Evolutionary conservation across 805 yeast species (phyloP).

Genomic region (Cyberlindnera nakhonratchasimensis): DNA sequence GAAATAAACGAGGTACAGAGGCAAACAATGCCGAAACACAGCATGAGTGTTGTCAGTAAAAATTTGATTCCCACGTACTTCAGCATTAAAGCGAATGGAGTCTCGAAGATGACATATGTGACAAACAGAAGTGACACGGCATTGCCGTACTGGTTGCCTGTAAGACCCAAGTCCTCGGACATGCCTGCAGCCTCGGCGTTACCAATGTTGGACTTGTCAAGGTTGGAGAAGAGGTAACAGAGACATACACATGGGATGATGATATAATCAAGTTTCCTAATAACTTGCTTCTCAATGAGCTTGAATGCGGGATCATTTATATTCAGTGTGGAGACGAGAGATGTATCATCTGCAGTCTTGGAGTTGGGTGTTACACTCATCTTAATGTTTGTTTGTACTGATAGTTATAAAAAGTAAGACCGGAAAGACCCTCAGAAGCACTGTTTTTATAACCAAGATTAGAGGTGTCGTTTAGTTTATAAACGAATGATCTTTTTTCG

Average conservation of each 20-base stretch:
- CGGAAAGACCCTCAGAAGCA: no score
- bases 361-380: background rate
- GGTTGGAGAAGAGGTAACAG: slow-evolving; percentile 42
- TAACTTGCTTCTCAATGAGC: slow-evolving; percentile 32
- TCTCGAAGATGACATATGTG: slow-evolving; percentile 40
- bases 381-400: no score
- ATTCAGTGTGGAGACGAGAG: background rate
- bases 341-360: background rate
- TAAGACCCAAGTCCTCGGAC: slow-evolving; percentile 36
- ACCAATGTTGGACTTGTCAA: slow-evolving; percentile 58
- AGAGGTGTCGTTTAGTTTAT: no score
- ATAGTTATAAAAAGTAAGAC: no score
- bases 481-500: no score
- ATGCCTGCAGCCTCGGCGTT: slow-evolving; percentile 56
- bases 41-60: slow-evolving; percentile 31
- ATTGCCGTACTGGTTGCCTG: slow-evolving; percentile 38
- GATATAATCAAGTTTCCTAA: slow-evolving; percentile 40
- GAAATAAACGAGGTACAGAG: slow-evolving; percentile 41
- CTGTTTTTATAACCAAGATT: no score
- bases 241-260: slow-evolving; percentile 41
- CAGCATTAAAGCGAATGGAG: slow-evolving; percentile 37
- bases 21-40: slow-evolving; percentile 38
- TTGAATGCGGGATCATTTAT: slow-evolving; percentile 13
- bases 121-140: slow-evolving; percentile 45
- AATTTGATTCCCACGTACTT: slow-evolving; percentile 36